phyloP scores from a whole-genome alignment of 192 early-diverging fungal species.

The Linnemannia schmuckeri region DNA sequence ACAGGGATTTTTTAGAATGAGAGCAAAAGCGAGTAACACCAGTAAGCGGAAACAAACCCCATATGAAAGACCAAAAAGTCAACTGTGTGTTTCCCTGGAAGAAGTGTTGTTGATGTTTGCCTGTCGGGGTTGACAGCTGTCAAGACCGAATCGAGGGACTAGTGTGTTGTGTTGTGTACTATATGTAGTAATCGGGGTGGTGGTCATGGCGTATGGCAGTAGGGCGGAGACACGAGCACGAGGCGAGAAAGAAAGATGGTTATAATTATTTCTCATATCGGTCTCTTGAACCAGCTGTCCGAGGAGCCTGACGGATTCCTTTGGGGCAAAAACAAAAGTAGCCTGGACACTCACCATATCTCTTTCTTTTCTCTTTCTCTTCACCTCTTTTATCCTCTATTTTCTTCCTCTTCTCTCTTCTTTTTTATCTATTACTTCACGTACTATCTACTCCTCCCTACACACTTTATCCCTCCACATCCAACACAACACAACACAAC shows the following conservation, averaged over 20 bases:
- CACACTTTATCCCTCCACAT: not conserved
- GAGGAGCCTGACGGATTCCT: not conserved
- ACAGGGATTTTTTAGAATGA: not conserved
- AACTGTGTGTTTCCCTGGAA: not conserved
- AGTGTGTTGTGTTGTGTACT: too few species aligned
- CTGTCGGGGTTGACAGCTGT: not conserved
- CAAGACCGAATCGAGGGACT: not conserved
- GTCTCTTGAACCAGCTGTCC: constrained; percentile 1
- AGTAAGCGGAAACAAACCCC: not conserved
- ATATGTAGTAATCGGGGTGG: not conserved
- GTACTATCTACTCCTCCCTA: not conserved
- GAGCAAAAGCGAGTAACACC: too few species aligned
- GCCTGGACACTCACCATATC: not conserved
- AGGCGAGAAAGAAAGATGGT: too few species aligned
- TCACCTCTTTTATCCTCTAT: not conserved
- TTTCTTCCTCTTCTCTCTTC: not conserved
- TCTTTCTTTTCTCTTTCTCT: not conserved
- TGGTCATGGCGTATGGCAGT: not conserved
- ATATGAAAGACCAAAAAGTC: not conserved
- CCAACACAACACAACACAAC: too few species aligned
- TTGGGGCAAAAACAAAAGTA: not conserved
- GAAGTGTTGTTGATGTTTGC: not conserved
- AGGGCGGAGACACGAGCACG: not conserved
- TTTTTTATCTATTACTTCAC: not conserved
- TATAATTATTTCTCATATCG: not conserved